Evolutionary conservation across 805 yeast genomes (phyloP).

Genomic region (Ogataea paradorogensis): DNA sequence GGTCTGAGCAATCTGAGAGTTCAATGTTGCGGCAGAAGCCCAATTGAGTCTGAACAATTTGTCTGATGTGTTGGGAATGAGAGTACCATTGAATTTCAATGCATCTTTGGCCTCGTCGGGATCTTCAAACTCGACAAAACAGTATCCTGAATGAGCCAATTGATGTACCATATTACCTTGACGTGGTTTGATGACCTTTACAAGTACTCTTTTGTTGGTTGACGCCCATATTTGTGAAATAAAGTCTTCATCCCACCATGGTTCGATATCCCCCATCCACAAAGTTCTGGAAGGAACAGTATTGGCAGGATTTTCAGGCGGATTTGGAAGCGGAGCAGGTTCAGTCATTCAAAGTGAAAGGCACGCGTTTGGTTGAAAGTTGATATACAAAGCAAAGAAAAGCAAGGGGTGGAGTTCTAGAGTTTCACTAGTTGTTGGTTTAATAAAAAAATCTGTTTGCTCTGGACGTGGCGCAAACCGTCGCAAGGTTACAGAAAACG

Average conservation of each 20-base stretch:
- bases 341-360: slow-evolving; percentile 1
- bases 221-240: slow-evolving; percentile 59
- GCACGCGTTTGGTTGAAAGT: not conserved
- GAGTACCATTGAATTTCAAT: slow-evolving; percentile 59
- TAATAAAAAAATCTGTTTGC: slow-evolving; percentile 8
- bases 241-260: slow-evolving; percentile 69
- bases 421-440: slow-evolving; percentile 1
- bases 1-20: slow-evolving; percentile 66
- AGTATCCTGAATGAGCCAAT: slow-evolving; percentile 55
- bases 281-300: slow-evolving; percentile 62
- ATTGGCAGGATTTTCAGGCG: slow-evolving; percentile 50
- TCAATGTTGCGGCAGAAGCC: slow-evolving; percentile 80
- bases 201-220: slow-evolving; percentile 54
- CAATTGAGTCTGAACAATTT: slow-evolving; percentile 73
- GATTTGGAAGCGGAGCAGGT: slow-evolving; percentile 41
- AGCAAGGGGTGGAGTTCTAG: not conserved
- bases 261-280: slow-evolving; percentile 89
- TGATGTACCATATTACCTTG: slow-evolving; percentile 36
- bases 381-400: not conserved
- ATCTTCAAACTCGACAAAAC: slow-evolving; percentile 71
- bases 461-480: slow-evolving; percentile 6
- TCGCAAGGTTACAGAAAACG: not conserved
- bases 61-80: slow-evolving; percentile 55
- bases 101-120: slow-evolving; percentile 71
- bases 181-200: slow-evolving; percentile 58